Conservation (phyloP, 148 eudicot genomes). For the Amaranthus hypochondriacus region DNA sequence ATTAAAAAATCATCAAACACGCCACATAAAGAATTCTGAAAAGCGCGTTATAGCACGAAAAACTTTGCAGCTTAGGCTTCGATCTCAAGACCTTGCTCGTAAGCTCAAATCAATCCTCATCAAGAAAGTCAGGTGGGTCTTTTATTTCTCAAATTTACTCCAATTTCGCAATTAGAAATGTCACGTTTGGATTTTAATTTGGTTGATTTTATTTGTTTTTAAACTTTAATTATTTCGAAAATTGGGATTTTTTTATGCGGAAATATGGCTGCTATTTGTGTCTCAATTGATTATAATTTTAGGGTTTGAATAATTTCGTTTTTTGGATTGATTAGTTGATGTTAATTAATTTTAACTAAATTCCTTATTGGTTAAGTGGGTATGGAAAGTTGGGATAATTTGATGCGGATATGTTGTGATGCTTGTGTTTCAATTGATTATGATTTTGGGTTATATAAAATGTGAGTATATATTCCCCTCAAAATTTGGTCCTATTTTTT, state of each 20-base stretch:
- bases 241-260: not conserved
- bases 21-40: constrained; percentile 82
- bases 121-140: constrained; percentile 71
- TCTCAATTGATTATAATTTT: not conserved
- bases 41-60: constrained; percentile 75
- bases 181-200: not conserved
- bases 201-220: not conserved
- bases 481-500: too few relatives aligned
- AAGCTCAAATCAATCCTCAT: constrained; percentile 70
- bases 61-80: constrained; percentile 44
- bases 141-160: not conserved
- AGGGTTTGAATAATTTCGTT: not conserved
- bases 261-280: not conserved
- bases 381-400: too few relatives aligned
- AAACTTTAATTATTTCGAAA: not conserved
- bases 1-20: constrained; percentile 47
- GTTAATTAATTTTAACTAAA: too few relatives aligned
- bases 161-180: not conserved
- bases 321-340: too few relatives aligned
- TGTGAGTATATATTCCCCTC: too few relatives aligned
- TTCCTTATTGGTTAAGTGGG: too few relatives aligned
- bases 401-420: too few relatives aligned
- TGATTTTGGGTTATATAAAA: too few relatives aligned
- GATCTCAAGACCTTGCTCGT: constrained; percentile 60
- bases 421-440: too few relatives aligned